A percentile compares a stretch with the other conserved stretches of the same genome.
Evolutionary conservation across 2,329 filamentous ascomycete genomes (phyloP).

Genomic region (Epichloe glyceriae): DNA sequence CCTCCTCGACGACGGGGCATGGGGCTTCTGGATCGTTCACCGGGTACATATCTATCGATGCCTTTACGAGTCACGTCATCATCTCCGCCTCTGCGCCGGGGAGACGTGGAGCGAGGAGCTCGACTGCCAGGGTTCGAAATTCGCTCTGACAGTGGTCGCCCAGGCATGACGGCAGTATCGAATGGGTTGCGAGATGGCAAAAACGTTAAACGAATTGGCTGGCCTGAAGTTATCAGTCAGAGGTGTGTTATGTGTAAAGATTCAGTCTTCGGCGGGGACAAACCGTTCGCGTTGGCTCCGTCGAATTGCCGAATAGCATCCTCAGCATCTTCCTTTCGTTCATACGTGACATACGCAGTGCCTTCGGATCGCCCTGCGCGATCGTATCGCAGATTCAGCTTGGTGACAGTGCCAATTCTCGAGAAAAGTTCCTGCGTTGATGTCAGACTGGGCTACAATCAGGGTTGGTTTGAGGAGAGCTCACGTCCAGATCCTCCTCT

Average conservation of each 20-base stretch:
- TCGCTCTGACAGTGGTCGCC: constrained; percentile 46
- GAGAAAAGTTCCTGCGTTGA: constrained; percentile 58
- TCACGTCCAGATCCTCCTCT: constrained; percentile 67
- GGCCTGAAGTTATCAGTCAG: constrained; percentile 35
- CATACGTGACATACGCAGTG: constrained; percentile 72
- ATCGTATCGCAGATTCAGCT: constrained; percentile 67
- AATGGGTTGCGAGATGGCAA: constrained; percentile 47
- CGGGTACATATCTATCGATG: constrained; percentile 71
- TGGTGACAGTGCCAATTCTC: constrained; percentile 59
- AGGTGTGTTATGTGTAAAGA: neutral
- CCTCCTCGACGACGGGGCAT: constrained; percentile 38
- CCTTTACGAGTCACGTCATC: constrained; percentile 51
- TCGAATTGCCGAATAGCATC: constrained; percentile 70
- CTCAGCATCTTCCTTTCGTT: constrained; percentile 54
- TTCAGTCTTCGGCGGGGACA: neutral
- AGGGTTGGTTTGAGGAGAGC: constrained; percentile 5
- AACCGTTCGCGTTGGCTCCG: constrained; percentile 78
- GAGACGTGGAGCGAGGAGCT: constrained; percentile 51
- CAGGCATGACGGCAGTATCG: constrained; percentile 40
- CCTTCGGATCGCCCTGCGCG: constrained; percentile 80
- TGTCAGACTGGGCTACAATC: constrained; percentile 13
- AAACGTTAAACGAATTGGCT: constrained; percentile 65
- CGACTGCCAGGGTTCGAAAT: constrained; percentile 42
- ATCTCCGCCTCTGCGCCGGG: constrained; percentile 31
- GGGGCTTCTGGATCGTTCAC: constrained; percentile 45